Conservation (phyloP, 495 filamentous ascomycete genomes). For the Ramalina intermedia region DNA sequence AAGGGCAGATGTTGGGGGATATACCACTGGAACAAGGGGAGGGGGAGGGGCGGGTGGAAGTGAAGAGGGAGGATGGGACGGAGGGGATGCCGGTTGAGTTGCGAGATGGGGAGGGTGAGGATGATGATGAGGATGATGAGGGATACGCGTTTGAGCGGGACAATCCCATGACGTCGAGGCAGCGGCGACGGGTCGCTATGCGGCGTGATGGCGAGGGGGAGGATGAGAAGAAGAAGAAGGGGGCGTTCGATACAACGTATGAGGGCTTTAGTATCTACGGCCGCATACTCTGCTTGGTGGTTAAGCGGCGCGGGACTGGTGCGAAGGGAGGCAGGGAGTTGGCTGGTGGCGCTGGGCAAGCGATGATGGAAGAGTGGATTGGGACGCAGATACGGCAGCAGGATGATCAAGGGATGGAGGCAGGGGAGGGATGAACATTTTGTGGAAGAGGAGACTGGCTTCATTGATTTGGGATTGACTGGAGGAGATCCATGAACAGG, state of each 20-base stretch:
- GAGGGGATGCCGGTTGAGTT: constrained; percentile 17
- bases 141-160: constrained; percentile 33
- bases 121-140: constrained; percentile 72
- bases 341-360: constrained; percentile 39
- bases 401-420: constrained; percentile 33
- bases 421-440: constrained; percentile 6
- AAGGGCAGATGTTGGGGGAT: constrained; percentile 20
- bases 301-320: constrained; percentile 51
- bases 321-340: constrained; percentile 17
- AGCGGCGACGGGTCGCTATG: constrained; percentile 12
- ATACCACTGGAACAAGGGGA: constrained; percentile 22
- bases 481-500: too few relatives aligned
- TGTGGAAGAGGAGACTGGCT: too few relatives aligned
- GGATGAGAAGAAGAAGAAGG: constrained; percentile 79
- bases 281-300: constrained; percentile 75
- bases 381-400: constrained; percentile 23
- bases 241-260: constrained; percentile 69
- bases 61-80: constrained; percentile 62
- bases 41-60: constrained; percentile 32
- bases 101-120: constrained; percentile 24
- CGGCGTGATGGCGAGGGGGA: constrained; percentile 25
- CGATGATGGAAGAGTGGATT: constrained; percentile 91
- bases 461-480: too few relatives aligned
- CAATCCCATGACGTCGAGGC: constrained; percentile 3
- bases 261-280: constrained; percentile 94